A percentile compares a stretch with the other conserved stretches of the same genome.
Conservation (phyloP, 495 filamentous ascomycete species). For the Hypoxylon fuscum region DNA sequence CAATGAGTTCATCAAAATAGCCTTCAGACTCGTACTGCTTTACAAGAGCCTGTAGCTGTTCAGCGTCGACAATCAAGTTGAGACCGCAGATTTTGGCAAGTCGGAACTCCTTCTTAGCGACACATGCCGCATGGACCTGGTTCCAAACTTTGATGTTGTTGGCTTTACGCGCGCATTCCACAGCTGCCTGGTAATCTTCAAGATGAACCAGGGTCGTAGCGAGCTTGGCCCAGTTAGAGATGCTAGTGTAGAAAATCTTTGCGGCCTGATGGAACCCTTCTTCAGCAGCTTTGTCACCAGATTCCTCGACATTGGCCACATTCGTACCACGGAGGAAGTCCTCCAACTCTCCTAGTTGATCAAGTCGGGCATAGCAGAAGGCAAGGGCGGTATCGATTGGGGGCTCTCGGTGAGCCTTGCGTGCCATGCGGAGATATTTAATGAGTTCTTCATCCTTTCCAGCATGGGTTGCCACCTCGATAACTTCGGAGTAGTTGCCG, state of each 20-base stretch:
- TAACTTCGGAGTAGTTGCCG: constrained; percentile 92
- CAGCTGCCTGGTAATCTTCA: constrained; percentile 95
- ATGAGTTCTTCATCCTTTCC: constrained; percentile 98
- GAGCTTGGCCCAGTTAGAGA: constrained; percentile 99
- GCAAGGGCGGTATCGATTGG: constrained; percentile 92
- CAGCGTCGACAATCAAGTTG: constrained; percentile 97
- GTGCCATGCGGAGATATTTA: constrained; percentile 96
- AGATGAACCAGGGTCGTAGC: constrained; percentile 96
- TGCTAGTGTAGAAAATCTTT: constrained; percentile 98
- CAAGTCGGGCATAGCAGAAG: constrained; percentile 89
- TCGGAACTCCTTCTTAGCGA: constrained; percentile 98
- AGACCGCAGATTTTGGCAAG: constrained; percentile 99
- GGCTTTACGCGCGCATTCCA: constrained; percentile 98
- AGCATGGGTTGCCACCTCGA: constrained; percentile 93
- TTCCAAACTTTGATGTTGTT: constrained; percentile 99
- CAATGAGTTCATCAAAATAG: constrained; percentile 98
- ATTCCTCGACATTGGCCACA: constrained; percentile 93
- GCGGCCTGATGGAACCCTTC: constrained; percentile 95
- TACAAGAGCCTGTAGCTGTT: constrained; percentile 92
- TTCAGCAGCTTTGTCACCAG: constrained; percentile 96
- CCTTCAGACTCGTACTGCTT: constrained; percentile 96
- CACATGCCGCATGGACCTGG: constrained; percentile 96
- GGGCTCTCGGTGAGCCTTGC: constrained; percentile 94
- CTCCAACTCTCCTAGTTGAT: constrained; percentile 92
- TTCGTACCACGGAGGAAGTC: constrained; percentile 96